Evolutionary conservation across 2,329 filamentous ascomycete species (phyloP), one percentile per base, ranked within the genome.

Genomic region (Cryphonectria carpinicola): DNA sequence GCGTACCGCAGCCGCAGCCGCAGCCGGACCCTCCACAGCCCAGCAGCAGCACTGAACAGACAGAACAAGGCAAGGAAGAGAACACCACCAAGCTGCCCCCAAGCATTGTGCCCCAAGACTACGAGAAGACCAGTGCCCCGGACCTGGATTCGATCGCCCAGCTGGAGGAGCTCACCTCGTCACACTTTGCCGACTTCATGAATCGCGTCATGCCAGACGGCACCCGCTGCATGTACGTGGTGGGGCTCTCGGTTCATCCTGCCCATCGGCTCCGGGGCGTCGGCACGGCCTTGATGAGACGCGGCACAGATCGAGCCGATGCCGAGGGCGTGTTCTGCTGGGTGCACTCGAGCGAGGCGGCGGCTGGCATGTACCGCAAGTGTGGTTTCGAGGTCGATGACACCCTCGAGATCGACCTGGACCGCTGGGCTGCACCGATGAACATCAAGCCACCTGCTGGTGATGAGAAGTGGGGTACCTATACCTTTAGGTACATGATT

Each of bases 341-440:
- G 80, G 79, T 80, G 63, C 78, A 80, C 70, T 78, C 79, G 22
- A 81, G 79, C 8, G 78, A 79, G 69, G 74, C 73, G 7, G 78
- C 74, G 1, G 78, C 75, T 74, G 66, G 39, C n/a, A 73, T 78
- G 68, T 81, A 79, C 56, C 73, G 73, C 49, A 78, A 77, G 71
- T 73, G 73, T 41, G 79, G 78, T 1, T 81, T 79, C 60, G 74
- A 76, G 64, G 71, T 76, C 10, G 75, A 77, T 10, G 76, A 77
- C 8, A 74, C 64, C 19, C 74, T 80, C 22, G 76, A 77, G 19
- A 52, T 81, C 19, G 75, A 79, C 62, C 67, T 81, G 73, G 79
- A 81, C 67, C 74, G 77, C 35, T 80, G 78, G 71, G 77, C 77
- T 25, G 73, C 73, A 8, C 74, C 73, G 56, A 6, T 73, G 65